Percentiles rank a stretch among this genome's conserved stretches.
Evolutionary conservation across 345 rosid species (phyloP).

Genomic region (Linum usitatissimum): DNA sequence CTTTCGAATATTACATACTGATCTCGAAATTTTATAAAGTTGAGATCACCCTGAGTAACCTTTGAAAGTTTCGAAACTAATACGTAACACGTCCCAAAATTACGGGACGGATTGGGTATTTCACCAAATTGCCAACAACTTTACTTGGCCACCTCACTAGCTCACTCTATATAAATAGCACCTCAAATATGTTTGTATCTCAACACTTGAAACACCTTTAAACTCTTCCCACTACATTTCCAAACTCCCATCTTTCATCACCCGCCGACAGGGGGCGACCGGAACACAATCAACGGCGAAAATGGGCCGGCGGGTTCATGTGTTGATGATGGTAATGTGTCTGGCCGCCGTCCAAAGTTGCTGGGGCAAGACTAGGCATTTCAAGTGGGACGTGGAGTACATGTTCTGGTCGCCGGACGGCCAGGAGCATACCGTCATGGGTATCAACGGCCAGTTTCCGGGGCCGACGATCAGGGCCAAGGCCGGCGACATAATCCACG

Average conservation of each 20-base stretch:
- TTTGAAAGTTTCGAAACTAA: too few species aligned
- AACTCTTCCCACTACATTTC: too few species aligned
- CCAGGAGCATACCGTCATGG: slow-evolving; percentile 46
- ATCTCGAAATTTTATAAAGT: too few species aligned
- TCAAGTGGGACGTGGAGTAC: slow-evolving; percentile 58
- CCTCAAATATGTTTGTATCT: too few species aligned
- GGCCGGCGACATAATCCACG: slow-evolving; percentile 50
- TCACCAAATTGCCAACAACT: too few species aligned
- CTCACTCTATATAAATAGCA: too few species aligned
- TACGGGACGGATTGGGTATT: too few species aligned
- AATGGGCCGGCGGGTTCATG: neutral
- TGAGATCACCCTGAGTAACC: too few species aligned
- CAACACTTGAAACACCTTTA: too few species aligned
- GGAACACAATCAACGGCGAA: neutral
- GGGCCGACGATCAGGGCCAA: slow-evolving; percentile 65
- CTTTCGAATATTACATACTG: too few species aligned
- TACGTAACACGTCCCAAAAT: too few species aligned
- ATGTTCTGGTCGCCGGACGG: slow-evolving; percentile 63
- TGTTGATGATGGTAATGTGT: neutral
- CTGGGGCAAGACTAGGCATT: neutral
- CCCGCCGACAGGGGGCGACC: neutral
- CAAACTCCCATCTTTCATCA: neutral
- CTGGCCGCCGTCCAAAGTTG: neutral
- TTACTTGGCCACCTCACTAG: too few species aligned
- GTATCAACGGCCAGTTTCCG: slow-evolving; percentile 74